Conservation (phyloP, 192 early-diverging fungal genomes). For the Coemansia biformis region DNA sequence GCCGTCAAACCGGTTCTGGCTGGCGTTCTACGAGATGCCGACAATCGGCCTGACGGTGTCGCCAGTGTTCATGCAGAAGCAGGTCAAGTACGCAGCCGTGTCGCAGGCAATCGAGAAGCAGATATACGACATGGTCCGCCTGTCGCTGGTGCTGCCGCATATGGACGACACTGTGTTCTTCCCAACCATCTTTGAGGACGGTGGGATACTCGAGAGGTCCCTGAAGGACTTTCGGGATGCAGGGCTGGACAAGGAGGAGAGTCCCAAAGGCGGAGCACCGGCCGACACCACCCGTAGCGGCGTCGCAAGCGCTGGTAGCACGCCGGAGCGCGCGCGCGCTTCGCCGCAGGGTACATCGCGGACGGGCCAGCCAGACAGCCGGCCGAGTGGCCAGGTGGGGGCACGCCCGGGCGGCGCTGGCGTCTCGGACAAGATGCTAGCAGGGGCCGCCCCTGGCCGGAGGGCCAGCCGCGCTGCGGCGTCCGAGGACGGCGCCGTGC, state of each 20-base stretch:
- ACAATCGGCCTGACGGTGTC: slow-evolving; percentile 66
- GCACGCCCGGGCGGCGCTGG: no score
- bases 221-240: slow-evolving; percentile 35
- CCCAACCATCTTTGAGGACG: slow-evolving; percentile 48
- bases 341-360: no score
- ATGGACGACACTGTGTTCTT: slow-evolving; percentile 86
- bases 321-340: no score
- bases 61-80: slow-evolving; percentile 78
- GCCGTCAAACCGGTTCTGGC: slow-evolving; percentile 79
- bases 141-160: slow-evolving; percentile 77
- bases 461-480: no score
- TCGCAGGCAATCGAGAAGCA: slow-evolving; percentile 80
- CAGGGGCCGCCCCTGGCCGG: not conserved
- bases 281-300: no score
- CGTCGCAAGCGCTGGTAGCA: no score
- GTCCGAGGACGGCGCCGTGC: no score
- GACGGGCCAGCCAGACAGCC: no score
- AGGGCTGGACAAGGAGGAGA: slow-evolving; percentile 4
- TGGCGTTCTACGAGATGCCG: slow-evolving; percentile 78
- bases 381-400: no score
- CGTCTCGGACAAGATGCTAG: not conserved
- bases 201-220: slow-evolving; percentile 56
- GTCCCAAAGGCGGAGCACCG: no score
- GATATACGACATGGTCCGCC: slow-evolving; percentile 73
- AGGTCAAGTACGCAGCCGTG: slow-evolving; percentile 72